phyloP scores from a whole-genome alignment of 2,329 filamentous ascomycete species.

The Fusarium sp. region DNA sequence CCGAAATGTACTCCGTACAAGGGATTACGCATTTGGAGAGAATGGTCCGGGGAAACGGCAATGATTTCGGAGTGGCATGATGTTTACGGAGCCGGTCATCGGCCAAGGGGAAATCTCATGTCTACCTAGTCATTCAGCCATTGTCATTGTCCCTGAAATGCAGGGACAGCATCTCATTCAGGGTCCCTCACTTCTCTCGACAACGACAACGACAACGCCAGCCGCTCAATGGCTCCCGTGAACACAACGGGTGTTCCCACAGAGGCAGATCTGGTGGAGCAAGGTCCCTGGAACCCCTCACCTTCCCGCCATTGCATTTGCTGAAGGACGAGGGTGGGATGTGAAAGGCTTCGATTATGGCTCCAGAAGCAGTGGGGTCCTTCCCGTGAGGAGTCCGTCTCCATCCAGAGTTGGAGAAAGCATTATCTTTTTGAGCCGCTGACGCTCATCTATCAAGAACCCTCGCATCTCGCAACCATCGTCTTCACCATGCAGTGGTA shows the following conservation, averaged over 20 bases:
- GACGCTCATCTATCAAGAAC: constrained; percentile 38
- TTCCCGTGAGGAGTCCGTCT: constrained; percentile 45
- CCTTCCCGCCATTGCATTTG: constrained; percentile 46
- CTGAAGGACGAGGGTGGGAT: constrained; percentile 41
- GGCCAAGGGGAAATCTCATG: constrained; percentile 19
- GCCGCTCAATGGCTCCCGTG: constrained; percentile 46
- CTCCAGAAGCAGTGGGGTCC: constrained; percentile 48
- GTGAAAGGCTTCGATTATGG: constrained; percentile 46
- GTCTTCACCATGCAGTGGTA: constrained; percentile 14
- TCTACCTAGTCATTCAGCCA: constrained; percentile 1
- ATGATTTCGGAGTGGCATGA: constrained; percentile 17
- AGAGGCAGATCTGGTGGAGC: constrained; percentile 46
- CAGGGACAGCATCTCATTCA: constrained; percentile 29
- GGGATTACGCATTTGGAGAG: constrained; percentile 6
- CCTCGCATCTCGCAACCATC: constrained; percentile 25
- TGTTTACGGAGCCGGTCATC: constrained; percentile 22
- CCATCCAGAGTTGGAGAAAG: constrained; percentile 46
- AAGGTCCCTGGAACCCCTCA: constrained; percentile 44
- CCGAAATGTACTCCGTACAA: constrained; percentile 31
- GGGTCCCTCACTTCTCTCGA: constrained; percentile 33
- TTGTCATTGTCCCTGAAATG: constrained; percentile 26
- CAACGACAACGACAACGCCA: constrained; percentile 33
- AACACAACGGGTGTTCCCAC: constrained; percentile 44
- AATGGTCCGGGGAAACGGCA: constrained; percentile 31
- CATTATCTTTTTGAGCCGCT: constrained; percentile 41